Evolutionary conservation across 2,329 filamentous ascomycete genomes (phyloP).

Genomic region (Sordariomycetes sp.): DNA sequence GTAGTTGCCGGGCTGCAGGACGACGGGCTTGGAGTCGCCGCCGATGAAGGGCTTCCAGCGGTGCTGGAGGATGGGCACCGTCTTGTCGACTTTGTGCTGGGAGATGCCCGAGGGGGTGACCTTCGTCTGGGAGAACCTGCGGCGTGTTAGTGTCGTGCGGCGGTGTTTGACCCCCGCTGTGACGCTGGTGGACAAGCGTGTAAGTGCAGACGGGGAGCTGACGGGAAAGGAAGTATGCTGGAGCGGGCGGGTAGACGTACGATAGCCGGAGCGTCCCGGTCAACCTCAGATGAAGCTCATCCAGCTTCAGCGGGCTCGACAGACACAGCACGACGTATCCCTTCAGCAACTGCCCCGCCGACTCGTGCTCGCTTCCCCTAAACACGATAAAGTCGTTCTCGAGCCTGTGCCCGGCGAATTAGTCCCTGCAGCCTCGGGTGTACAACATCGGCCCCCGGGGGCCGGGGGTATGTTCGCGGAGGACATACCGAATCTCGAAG

Average conservation of each 20-base stretch:
- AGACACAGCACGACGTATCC: constrained; percentile 64
- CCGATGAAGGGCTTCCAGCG: constrained; percentile 55
- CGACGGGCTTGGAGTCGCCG: constrained; percentile 38
- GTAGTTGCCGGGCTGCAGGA: constrained; percentile 62
- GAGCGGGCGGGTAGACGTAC: constrained; percentile 39
- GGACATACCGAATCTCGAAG: constrained; percentile 43
- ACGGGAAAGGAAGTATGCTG: too few relatives aligned
- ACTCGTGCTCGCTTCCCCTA: constrained; percentile 61
- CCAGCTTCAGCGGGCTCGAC: constrained; percentile 52
- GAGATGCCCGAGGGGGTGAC: constrained; percentile 44
- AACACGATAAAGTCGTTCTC: constrained; percentile 72
- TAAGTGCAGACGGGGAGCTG: too few relatives aligned
- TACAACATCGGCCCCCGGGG: too few relatives aligned
- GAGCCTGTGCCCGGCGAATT: constrained; percentile 35
- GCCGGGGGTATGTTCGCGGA: background rate
- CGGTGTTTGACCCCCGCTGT: too few relatives aligned
- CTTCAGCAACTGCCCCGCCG: constrained; percentile 60
- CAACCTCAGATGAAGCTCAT: constrained; percentile 60
- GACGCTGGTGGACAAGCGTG: constrained; percentile 16
- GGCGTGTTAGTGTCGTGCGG: too few relatives aligned
- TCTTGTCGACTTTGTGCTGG: constrained; percentile 45
- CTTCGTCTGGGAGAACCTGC: constrained; percentile 37
- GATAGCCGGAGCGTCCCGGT: constrained; percentile 55
- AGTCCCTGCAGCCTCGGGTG: too few relatives aligned
- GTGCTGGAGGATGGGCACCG: constrained; percentile 50